phyloP scores from a whole-genome alignment of 2,329 filamentous ascomycete species.

The Ophiocordyceps polyrhachis-furcata region DNA sequence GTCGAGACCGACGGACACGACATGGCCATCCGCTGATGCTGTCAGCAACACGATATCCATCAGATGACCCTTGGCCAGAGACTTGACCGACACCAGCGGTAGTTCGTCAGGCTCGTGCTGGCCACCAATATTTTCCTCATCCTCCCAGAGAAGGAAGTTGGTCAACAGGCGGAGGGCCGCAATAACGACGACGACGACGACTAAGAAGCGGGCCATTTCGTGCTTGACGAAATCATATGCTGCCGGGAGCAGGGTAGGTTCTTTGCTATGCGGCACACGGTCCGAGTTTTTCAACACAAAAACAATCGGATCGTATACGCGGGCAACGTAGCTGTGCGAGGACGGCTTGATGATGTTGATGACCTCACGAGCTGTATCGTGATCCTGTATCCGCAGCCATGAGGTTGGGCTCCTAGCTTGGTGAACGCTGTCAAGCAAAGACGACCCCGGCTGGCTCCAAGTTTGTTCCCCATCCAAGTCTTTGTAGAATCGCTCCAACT shows the following conservation, averaged over 20 bases:
- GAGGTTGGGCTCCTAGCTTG: slow-evolving; percentile 58
- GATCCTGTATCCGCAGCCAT: slow-evolving; percentile 61
- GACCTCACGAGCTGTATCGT: slow-evolving; percentile 58
- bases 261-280: slow-evolving; percentile 33
- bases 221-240: slow-evolving; percentile 48
- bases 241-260: slow-evolving; percentile 17
- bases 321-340: slow-evolving; percentile 52
- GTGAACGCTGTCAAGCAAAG: slow-evolving; percentile 42
- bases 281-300: slow-evolving; percentile 53
- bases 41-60: slow-evolving; percentile 51
- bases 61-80: slow-evolving; percentile 41
- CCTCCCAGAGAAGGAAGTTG: slow-evolving; percentile 55
- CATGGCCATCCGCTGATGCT: slow-evolving; percentile 41
- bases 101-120: slow-evolving; percentile 25
- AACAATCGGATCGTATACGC: slow-evolving; percentile 55
- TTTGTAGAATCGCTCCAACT: slow-evolving; percentile 9
- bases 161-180: slow-evolving; percentile 51
- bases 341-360: slow-evolving; percentile 58
- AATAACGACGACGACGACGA: slow-evolving; percentile 43
- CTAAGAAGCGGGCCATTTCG: slow-evolving; percentile 37
- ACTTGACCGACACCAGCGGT: slow-evolving; percentile 38
- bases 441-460: slow-evolving; percentile 14
- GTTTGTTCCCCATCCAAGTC: slow-evolving; percentile 3
- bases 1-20: slow-evolving; percentile 55
- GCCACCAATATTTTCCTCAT: slow-evolving; percentile 26